Conservation (phyloP, 768 basidiomycete species). For the Mycena crocata region DNA sequence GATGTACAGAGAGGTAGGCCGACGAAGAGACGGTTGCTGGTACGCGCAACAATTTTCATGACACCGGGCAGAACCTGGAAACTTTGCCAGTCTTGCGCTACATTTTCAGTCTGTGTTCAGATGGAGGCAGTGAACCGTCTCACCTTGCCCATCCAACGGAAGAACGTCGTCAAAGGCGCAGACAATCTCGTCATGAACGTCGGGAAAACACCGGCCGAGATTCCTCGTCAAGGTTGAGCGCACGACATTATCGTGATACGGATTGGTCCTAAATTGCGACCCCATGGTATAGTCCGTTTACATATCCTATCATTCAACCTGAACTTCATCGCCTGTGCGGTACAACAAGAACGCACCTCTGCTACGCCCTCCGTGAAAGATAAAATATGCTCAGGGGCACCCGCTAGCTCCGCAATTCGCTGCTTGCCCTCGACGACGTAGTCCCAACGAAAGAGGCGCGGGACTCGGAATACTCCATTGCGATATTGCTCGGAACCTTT, state of each 20-base stretch:
- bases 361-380: neutral
- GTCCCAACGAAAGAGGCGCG: neutral
- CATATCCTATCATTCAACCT: neutral
- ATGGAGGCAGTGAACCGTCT: neutral
- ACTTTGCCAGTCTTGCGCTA: neutral
- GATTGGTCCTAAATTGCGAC: neutral
- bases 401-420: neutral
- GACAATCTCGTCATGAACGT: neutral
- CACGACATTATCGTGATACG: neutral
- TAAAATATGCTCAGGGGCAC: slow-evolving; percentile 6
- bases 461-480: slow-evolving; percentile 7
- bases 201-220: neutral
- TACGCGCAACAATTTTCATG: neutral
- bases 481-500: neutral
- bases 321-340: neutral
- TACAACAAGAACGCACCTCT: neutral
- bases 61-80: neutral
- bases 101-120: neutral
- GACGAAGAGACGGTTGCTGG: neutral
- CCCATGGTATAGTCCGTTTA: slow-evolving; percentile 9
- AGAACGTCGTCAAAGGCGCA: neutral
- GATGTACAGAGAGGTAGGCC: neutral
- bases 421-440: neutral
- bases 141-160: neutral
- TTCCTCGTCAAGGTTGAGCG: neutral